Conservation (phyloP, 768 basidiomycete species). For the Rubroboletus satanas region DNA sequence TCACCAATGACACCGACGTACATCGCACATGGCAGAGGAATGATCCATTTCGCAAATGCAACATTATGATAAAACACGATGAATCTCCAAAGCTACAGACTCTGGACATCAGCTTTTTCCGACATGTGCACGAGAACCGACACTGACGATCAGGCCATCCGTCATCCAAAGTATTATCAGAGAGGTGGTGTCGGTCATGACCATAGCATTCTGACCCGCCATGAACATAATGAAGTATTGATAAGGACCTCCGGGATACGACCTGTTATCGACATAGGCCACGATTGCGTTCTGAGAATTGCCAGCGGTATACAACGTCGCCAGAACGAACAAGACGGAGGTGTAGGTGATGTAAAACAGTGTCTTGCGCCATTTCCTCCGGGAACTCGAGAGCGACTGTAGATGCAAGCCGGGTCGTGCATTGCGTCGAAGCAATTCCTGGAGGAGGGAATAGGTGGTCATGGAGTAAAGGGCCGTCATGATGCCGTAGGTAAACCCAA, state of each 20-base stretch:
- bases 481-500: slow-evolving; percentile 23
- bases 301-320: slow-evolving; percentile 24
- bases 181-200: slow-evolving; percentile 21
- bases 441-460: slow-evolving; percentile 17
- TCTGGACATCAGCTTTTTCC: not conserved
- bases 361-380: slow-evolving; percentile 14
- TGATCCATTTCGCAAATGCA: slow-evolving; percentile 22
- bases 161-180: slow-evolving; percentile 31
- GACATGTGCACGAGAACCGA: not conserved
- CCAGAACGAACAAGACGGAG: slow-evolving; percentile 25
- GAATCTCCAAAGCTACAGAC: slow-evolving; percentile 22
- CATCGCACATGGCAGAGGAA: slow-evolving; percentile 25
- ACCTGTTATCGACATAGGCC: slow-evolving; percentile 29
- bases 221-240: slow-evolving; percentile 23
- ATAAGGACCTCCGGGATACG: slow-evolving; percentile 26
- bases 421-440: slow-evolving; percentile 11
- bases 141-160: slow-evolving; percentile 27
- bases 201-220: slow-evolving; percentile 20
- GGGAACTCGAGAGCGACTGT: not conserved
- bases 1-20: slow-evolving; percentile 22
- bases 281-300: slow-evolving; percentile 29
- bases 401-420: slow-evolving; percentile 4
- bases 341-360: slow-evolving; percentile 28
- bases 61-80: slow-evolving; percentile 20
- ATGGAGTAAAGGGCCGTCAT: slow-evolving; percentile 19